Base-by-base conservation (phyloP, 2,329 filamentous ascomycete species). In the Exophiala sp. region DNA sequence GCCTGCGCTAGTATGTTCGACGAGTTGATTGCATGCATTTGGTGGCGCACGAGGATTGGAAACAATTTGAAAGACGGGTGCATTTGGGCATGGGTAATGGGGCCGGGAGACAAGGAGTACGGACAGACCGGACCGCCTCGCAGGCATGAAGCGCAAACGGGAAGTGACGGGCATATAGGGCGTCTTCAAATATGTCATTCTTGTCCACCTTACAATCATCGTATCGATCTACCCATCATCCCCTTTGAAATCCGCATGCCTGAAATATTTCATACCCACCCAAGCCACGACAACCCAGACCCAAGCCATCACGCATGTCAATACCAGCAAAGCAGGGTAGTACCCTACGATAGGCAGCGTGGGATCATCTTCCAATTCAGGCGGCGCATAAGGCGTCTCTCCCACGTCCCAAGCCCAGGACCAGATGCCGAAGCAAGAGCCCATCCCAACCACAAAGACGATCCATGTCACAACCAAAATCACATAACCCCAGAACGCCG, bases 221-320 rank as follows among this genome's bases (percentile, higher is more conserved):
- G 24, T n/a, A n/a, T 33, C 42, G 5, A 16, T 10, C 47, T 46
- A 58, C 42, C 55, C 55, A 38, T 83, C 80, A 35, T 83, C 81
- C 16, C 78, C 79, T 42, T 79, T 89, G 67, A 97, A 95, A 75
- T 96, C 96, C 33, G 94, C 92, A 77, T 99, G 94, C 63, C 91
- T 85, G 68, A 99, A 99, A 71, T 97, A 97, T 71, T 99, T 99
- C 92, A 99, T 97, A 20, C 94, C 94, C 45, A 97, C 87, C 94
- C 94, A 99, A 9, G 95, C 94, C 54, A 95, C 86, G 10, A 96
- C 84, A 14, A 97, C 94, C 94, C 94, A 99, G 5, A 97, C 90
- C 94, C 94, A 99, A 14, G 91, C 91, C 89, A 99, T 96, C 24
- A 99, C 89, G 44, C 86, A 86, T 3, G 92, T 96, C 62, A 97